A percentile compares a stretch with the other conserved stretches of the same genome.
phyloP scores from a whole-genome alignment of 1,284 basidiomycete species.

The Ceratobasidium sp. region DNA sequence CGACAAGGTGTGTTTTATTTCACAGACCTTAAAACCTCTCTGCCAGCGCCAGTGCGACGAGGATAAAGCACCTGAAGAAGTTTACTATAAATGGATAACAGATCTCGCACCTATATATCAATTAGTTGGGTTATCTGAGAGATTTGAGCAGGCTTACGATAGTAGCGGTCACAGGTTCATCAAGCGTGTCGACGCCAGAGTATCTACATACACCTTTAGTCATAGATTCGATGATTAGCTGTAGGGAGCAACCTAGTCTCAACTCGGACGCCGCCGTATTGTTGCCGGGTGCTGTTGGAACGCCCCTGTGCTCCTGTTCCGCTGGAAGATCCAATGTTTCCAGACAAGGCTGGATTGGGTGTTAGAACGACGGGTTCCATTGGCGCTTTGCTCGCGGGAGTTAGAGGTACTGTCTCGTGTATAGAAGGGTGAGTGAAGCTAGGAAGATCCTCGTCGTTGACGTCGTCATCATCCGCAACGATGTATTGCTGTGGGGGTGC shows the following conservation, averaged over 20 bases:
- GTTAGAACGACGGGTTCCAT: constrained; percentile 58
- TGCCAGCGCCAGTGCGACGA: constrained; percentile 74
- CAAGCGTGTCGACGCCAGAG: constrained; percentile 86
- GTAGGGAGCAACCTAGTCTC: constrained; percentile 78
- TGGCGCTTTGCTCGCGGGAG: constrained; percentile 78
- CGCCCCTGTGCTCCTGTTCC: constrained; percentile 52
- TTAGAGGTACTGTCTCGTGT: constrained; percentile 58
- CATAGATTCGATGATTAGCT: not conserved
- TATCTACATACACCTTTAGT: constrained; percentile 66
- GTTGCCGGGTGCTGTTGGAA: constrained; percentile 66
- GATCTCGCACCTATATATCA: constrained; percentile 78
- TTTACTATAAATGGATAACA: constrained; percentile 91
- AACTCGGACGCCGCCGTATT: constrained; percentile 84
- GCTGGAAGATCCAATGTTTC: constrained; percentile 76
- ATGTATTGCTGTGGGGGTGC: constrained; percentile 49
- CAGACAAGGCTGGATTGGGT: constrained; percentile 67
- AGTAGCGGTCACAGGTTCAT: constrained; percentile 90
- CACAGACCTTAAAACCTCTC: constrained; percentile 81
- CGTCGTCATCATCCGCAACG: constrained; percentile 76
- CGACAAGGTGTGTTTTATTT: not conserved
- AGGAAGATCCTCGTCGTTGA: constrained; percentile 83
- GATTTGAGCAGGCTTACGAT: constrained; percentile 72
- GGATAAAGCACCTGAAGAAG: constrained; percentile 94
- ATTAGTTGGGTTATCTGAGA: constrained; percentile 33
- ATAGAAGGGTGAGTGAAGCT: constrained; percentile 74